Evolutionary conservation across 1,139 yeast genomes (phyloP).

Genomic region (Suhomyces bokatorum): DNA sequence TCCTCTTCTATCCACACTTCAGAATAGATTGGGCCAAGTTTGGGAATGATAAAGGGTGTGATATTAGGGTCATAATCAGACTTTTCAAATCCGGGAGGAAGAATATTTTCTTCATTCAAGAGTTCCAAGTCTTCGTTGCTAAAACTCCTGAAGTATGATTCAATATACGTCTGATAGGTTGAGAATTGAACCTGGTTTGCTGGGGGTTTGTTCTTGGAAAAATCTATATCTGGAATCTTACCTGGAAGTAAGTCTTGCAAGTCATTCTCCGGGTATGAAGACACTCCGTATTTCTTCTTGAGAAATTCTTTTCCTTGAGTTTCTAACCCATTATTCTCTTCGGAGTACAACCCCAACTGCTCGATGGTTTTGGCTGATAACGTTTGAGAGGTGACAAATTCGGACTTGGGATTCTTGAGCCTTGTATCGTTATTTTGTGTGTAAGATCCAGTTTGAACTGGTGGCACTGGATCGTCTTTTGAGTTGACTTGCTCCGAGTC

Average conservation of each 20-base stretch:
- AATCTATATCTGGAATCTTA: slow-evolving; percentile 80
- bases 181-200: slow-evolving; percentile 89
- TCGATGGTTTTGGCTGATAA: slow-evolving; percentile 66
- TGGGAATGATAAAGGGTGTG: slow-evolving; percentile 76
- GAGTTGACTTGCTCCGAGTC: slow-evolving; percentile 18
- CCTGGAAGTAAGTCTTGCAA: slow-evolving; percentile 82
- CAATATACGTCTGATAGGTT: slow-evolving; percentile 83
- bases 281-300: slow-evolving; percentile 81
- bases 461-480: slow-evolving; percentile 41
- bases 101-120: slow-evolving; percentile 58
- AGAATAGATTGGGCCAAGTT: slow-evolving; percentile 76
- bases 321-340: slow-evolving; percentile 54
- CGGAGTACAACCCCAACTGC: slow-evolving; percentile 67
- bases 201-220: slow-evolving; percentile 77
- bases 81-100: slow-evolving; percentile 53
- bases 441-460: slow-evolving; percentile 47
- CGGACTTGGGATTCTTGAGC: slow-evolving; percentile 73
- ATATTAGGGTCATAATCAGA: slow-evolving; percentile 61
- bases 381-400: slow-evolving; percentile 72
- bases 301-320: slow-evolving; percentile 70
- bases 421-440: slow-evolving; percentile 58
- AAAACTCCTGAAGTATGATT: slow-evolving; percentile 77
- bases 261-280: slow-evolving; percentile 82
- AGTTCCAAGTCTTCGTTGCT: slow-evolving; percentile 80
- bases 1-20: slow-evolving; percentile 90